A percentile compares a stretch with the other conserved stretches of the same genome.
Evolutionary conservation across 768 basidiomycete genomes (phyloP).

Genomic region (Phanerodontia chrysosporium): DNA sequence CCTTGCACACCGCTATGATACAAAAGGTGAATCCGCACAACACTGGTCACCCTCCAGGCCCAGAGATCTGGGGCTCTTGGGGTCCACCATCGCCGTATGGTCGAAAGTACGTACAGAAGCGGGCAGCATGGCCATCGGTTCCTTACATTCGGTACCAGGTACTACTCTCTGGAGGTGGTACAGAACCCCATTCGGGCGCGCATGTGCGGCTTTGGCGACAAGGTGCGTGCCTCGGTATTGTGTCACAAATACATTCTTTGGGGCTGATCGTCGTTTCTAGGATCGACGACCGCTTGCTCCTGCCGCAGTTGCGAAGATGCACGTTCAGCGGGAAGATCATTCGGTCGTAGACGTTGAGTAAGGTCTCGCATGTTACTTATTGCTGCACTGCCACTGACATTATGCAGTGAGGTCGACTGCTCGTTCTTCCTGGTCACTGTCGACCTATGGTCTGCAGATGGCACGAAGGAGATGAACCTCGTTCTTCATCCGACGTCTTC

Average conservation of each 20-base stretch:
- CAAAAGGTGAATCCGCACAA: conserved; percentile 48
- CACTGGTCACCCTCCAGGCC: conserved; percentile 29
- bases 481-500: conserved; percentile 82
- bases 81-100: conserved; percentile 28
- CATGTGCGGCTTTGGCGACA: conserved; percentile 97
- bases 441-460: conserved; percentile 89
- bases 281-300: conserved; percentile 92
- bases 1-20: conserved; percentile 44
- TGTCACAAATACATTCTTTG: background rate
- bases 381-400: conserved; percentile 3
- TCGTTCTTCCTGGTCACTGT: conserved; percentile 89
- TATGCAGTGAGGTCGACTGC: conserved; percentile 70
- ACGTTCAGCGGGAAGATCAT: conserved; percentile 65
- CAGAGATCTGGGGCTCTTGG: conserved; percentile 73
- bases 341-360: conserved; percentile 72
- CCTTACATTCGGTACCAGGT: conserved; percentile 35
- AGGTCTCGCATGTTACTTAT: conserved; percentile 25
- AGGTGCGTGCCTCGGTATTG: conserved; percentile 45
- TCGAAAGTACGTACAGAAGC: conserved; percentile 43
- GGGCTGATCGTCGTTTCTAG: conserved; percentile 36
- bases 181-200: conserved; percentile 89
- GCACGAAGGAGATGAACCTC: conserved; percentile 80
- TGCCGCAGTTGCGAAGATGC: conserved; percentile 83
- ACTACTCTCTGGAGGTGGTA: conserved; percentile 80
- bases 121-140: conserved; percentile 3